phyloP scores from a whole-genome alignment of 495 filamentous ascomycete species.

The Aspergillus wentii region DNA sequence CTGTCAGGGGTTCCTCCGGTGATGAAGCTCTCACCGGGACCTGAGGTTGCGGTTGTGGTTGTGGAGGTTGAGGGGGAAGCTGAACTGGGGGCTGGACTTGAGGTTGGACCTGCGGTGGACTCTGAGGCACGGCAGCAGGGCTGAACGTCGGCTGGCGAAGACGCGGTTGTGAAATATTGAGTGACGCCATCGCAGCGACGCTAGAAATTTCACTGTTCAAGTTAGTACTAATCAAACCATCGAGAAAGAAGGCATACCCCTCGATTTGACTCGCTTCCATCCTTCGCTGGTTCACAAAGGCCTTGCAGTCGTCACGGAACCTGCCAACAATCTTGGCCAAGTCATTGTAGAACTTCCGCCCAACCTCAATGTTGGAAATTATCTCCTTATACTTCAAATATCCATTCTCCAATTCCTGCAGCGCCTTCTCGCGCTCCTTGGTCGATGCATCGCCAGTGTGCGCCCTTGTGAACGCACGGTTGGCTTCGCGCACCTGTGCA shows the following conservation, averaged over 20 bases:
- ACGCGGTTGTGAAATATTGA: constrained; percentile 49
- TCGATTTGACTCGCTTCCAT: constrained; percentile 78
- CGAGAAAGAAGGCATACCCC: constrained; percentile 40
- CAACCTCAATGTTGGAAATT: constrained; percentile 80
- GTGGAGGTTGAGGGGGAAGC: constrained; percentile 26
- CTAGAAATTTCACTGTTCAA: constrained; percentile 55
- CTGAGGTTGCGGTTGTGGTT: constrained; percentile 18
- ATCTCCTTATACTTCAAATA: constrained; percentile 96
- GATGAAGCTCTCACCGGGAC: no score
- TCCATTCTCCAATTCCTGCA: constrained; percentile 87
- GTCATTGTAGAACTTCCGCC: constrained; percentile 95
- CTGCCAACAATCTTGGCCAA: constrained; percentile 76
- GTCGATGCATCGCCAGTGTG: constrained; percentile 68
- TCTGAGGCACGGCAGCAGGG: constrained; percentile 18
- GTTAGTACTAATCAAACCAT: constrained; percentile 8
- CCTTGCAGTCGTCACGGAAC: constrained; percentile 71
- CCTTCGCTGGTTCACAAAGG: constrained; percentile 73
- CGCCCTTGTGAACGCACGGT: constrained; percentile 67
- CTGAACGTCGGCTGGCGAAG: constrained; percentile 21
- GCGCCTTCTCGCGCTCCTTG: constrained; percentile 73
- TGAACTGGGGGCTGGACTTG: constrained; percentile 20
- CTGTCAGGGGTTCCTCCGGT: constrained; percentile 47
- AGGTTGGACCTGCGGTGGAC: constrained; percentile 3
- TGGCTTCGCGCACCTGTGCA: constrained; percentile 64
- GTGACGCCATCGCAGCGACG: constrained; percentile 51